Percentiles rank a stretch among this genome's conserved stretches.
Conservation (phyloP, 2,329 filamentous ascomycete genomes). For the Nemania serpens region DNA sequence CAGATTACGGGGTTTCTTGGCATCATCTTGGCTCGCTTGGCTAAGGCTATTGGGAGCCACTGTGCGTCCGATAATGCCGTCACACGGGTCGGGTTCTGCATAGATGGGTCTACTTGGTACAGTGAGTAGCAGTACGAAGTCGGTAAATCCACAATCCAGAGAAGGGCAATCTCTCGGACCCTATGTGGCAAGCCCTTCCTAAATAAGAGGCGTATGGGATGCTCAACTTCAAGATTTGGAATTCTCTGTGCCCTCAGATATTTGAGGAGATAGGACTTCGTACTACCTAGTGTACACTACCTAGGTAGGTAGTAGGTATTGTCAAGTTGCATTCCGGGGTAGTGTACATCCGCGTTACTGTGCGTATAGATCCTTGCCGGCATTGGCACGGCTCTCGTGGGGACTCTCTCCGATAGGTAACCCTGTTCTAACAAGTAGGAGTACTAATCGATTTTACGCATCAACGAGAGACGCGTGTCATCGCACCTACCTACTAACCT, state of each 20-base stretch:
- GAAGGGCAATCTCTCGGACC: slow-evolving; percentile 6
- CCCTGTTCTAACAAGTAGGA: too few species aligned
- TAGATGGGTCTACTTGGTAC: too few species aligned
- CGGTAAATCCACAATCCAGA: too few species aligned
- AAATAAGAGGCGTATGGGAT: slow-evolving; percentile 9
- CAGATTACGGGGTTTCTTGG: slow-evolving; percentile 29
- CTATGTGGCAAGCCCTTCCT: background rate
- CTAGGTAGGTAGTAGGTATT: too few species aligned
- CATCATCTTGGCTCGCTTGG: slow-evolving; percentile 15
- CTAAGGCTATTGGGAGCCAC: slow-evolving; percentile 6
- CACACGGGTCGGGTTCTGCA: background rate
- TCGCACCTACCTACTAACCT: slow-evolving; percentile 5
- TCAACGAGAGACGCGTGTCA: slow-evolving; percentile 24
- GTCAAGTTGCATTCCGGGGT: slow-evolving; percentile 3
- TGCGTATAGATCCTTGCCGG: slow-evolving; percentile 4
- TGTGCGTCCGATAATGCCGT: slow-evolving; percentile 13
- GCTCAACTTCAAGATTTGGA: slow-evolving; percentile 22
- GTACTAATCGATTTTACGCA: slow-evolving; percentile 16
- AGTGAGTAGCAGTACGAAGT: too few species aligned
- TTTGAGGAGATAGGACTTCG: slow-evolving; percentile 17
- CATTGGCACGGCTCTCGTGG: slow-evolving; percentile 10
- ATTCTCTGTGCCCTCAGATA: slow-evolving; percentile 16
- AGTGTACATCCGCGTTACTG: slow-evolving; percentile 5
- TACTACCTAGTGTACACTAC: slow-evolving; percentile 5
- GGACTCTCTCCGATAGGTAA: slow-evolving; percentile 5